Conservation (phyloP, 2,329 filamentous ascomycete species). For the Aspergillus glaucus region DNA sequence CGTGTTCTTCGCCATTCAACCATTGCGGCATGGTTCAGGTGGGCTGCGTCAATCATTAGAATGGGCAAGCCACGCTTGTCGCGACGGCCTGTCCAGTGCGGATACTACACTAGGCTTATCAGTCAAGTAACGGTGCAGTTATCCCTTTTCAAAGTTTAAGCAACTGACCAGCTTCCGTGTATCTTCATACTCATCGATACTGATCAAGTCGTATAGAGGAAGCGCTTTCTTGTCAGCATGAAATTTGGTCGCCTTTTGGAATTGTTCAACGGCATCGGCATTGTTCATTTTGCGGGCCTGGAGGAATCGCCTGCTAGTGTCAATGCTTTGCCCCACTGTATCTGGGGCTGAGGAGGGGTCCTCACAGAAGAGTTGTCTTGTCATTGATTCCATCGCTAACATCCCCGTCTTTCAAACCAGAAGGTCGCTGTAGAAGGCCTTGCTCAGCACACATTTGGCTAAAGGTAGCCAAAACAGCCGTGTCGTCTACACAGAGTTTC, state of each 20-base stretch:
- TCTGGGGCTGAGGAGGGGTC: too few species aligned
- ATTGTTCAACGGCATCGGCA: constrained; percentile 11
- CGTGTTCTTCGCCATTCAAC: constrained; percentile 13
- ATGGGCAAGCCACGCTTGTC: constrained; percentile 16
- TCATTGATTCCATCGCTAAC: constrained; percentile 12
- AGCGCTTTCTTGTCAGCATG: constrained; percentile 10
- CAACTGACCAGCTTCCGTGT: constrained; percentile 12
- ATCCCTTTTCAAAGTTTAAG: neutral
- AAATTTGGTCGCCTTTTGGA: constrained; percentile 9
- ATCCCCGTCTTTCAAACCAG: constrained; percentile 10
- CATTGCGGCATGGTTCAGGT: constrained; percentile 8
- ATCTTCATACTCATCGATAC: constrained; percentile 14
- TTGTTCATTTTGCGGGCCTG: constrained; percentile 10
- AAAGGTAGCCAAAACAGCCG: neutral
- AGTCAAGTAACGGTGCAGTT: neutral
- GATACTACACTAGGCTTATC: constrained; percentile 12
- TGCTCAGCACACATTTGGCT: neutral
- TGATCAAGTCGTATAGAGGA: constrained; percentile 12
- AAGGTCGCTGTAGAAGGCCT: constrained; percentile 4
- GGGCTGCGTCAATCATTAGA: constrained; percentile 12
- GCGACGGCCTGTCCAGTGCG: constrained; percentile 21
- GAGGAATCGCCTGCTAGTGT: constrained; percentile 12
- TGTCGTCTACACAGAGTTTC: neutral
- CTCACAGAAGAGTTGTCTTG: constrained; percentile 10
- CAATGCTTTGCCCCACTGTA: neutral